Base-by-base conservation (phyloP, 2,329 filamentous ascomycete genomes). In the Aspergillus neotritici region DNA sequence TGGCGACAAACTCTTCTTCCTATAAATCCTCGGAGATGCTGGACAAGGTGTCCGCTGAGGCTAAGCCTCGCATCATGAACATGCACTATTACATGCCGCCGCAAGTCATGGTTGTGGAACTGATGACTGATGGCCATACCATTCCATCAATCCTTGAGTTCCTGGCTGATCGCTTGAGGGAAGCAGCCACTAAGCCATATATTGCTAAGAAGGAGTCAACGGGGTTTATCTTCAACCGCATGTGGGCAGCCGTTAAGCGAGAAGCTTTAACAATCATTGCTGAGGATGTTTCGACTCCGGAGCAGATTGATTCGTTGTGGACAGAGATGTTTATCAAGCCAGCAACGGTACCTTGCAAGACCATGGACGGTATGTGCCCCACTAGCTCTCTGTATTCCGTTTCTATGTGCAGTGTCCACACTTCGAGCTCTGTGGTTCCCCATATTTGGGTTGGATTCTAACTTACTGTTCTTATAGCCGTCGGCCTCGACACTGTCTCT, bases 191-290 rank as follows among this genome's bases (percentile, higher is more conserved):
- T 28, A 53, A 62, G 3, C 73, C 73, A 0, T 66, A 68, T 15
- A 53, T 65, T 4, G 73, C 73, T 0, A 51, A 63, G 5, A 72
- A 69, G 37, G 70, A 78, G 48, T 76, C 74, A 0, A 76, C 74
- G 0, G 61, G 76, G 0, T 73, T 79, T 48, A 72, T 80, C 30
- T 75, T 77, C 52, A 79, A 79, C 41, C 70, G 76, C 0, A 56
- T 79, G 0, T 80, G 76, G 76, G 77, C 76, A 0, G 76, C 76
- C 0, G 65, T 79, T 12, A 79, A 79, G 55, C 65, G 76, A 2
- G 76, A 80, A 49, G 57, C 61, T 0, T 47, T 79, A 40, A 67
- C 57, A 0, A 74, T 79, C 8, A 48, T 79, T 3, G 63, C 70
- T 0, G 76, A 79, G 38, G 75, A 67, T 0, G 73, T 79, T 0